Percentiles rank a stretch among this genome's conserved stretches.
Evolutionary conservation across 108 stramenopile species (phyloP).

Genomic region (Cyclostephanos invisitatus): DNA sequence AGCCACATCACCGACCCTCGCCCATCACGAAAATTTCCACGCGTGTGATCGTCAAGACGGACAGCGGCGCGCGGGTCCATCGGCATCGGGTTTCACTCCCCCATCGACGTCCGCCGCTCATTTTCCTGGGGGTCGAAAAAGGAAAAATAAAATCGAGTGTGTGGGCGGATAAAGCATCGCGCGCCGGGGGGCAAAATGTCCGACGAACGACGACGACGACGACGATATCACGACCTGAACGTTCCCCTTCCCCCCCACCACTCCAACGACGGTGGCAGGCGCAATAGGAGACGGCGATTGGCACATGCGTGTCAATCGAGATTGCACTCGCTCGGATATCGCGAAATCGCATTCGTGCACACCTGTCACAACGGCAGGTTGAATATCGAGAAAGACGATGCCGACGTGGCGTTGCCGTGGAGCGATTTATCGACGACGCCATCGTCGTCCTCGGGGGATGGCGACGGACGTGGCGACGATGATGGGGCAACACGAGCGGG

Average conservation of each 20-base stretch:
- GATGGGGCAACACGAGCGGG: not conserved
- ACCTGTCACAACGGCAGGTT: conserved; percentile 60
- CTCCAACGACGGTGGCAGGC: not conserved
- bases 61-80: too few relatives aligned
- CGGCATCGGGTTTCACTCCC: too few relatives aligned
- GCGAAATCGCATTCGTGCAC: conserved; percentile 61
- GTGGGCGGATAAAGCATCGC: too few relatives aligned
- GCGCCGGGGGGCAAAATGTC: too few relatives aligned
- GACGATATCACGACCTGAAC: conserved; percentile 10
- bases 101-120: too few relatives aligned
- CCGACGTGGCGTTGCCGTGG: conserved; percentile 54
- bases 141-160: too few relatives aligned
- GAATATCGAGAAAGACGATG: conserved; percentile 52
- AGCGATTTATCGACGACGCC: conserved; percentile 19
- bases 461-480: not conserved
- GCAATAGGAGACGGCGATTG: conserved; percentile 16
- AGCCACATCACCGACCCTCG: too few relatives aligned
- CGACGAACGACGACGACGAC: not conserved
- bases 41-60: too few relatives aligned
- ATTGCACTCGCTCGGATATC: conserved; percentile 52
- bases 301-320: conserved; percentile 32
- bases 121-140: too few relatives aligned
- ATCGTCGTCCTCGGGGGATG: not conserved
- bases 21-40: too few relatives aligned
- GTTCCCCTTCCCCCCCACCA: conserved; percentile 9